These are phyloP conservation scores for Atalantia buxifolia DNA, from an alignment of 345 rosid species.

Conservation along the genomic window DNA sequence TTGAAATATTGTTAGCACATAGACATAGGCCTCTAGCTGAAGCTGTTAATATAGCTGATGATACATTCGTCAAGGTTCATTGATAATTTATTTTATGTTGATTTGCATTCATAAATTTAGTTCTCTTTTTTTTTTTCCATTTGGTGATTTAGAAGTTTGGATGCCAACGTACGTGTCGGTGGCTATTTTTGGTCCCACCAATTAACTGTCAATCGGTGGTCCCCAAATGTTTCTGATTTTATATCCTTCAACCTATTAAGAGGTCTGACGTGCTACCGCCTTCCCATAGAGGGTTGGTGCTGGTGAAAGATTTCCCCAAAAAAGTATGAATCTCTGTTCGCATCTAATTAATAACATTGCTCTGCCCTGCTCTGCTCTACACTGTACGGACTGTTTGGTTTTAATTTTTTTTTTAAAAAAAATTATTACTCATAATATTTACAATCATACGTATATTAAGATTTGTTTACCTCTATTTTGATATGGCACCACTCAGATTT, in stretches of 20 bases:
- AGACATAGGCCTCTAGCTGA: constrained; percentile 25
- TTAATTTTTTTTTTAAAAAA: too few species aligned
- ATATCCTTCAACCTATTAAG: not conserved
- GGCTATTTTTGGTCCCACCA: not conserved
- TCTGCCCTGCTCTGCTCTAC: too few species aligned
- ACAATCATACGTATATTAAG: too few species aligned
- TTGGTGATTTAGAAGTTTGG: too few species aligned
- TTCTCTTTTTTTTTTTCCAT: not conserved
- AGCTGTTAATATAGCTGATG: constrained; percentile 47
- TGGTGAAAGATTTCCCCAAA: not conserved
- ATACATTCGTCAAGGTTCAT: constrained; percentile 31
- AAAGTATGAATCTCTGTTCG: not conserved
- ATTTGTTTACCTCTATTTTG: too few species aligned
- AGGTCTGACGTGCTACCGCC: not conserved
- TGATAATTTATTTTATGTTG: constrained; percentile 22
- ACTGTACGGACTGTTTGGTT: too few species aligned
- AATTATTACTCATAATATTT: too few species aligned
- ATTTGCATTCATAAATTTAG: constrained; percentile 15
- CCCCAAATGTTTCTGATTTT: not conserved
- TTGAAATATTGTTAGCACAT: constrained; percentile 17
- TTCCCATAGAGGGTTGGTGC: not conserved
- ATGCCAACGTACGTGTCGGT: not conserved
- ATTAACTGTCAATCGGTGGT: not conserved
- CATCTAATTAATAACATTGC: not conserved
- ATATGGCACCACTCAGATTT: too few species aligned